These are phyloP conservation scores for Hypoxylon sp. DNA, from an alignment of 2,329 filamentous ascomycete genomes.

Conservation along the genomic window DNA sequence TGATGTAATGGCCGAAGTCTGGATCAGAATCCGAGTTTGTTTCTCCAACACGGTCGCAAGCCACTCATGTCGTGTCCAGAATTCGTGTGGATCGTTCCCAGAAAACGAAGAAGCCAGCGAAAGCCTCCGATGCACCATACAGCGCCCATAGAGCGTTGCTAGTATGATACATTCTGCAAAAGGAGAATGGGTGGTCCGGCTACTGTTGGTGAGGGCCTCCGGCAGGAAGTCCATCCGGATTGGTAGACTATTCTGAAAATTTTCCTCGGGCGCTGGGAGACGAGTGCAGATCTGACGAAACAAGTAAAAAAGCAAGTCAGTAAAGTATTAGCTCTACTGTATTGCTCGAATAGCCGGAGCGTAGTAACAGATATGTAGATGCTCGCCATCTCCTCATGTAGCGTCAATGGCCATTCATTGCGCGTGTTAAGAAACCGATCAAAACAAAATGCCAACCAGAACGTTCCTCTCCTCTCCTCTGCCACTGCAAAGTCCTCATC, in stretches of 20 bases:
- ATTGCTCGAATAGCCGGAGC: neutral
- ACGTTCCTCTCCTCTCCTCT: slow-evolving; percentile 22
- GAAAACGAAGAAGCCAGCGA: neutral
- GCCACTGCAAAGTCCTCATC: slow-evolving; percentile 1
- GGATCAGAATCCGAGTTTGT: neutral
- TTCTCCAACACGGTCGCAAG: slow-evolving; percentile 2
- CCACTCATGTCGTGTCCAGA: slow-evolving; percentile 6
- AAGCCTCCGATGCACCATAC: slow-evolving; percentile 3
- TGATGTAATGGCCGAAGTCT: neutral
- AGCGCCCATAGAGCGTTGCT: slow-evolving; percentile 13
- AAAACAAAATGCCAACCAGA: slow-evolving; percentile 48
- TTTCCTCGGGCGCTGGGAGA: slow-evolving; percentile 19
- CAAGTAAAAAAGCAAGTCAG: neutral
- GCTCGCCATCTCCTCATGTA: slow-evolving; percentile 49
- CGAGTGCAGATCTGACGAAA: slow-evolving; percentile 12
- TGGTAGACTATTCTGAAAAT: slow-evolving; percentile 13
- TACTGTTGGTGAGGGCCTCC: slow-evolving; percentile 2
- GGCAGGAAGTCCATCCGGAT: slow-evolving; percentile 2
- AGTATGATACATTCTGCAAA: slow-evolving; percentile 18
- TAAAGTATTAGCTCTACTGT: neutral
- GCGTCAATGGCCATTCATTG: slow-evolving; percentile 51
- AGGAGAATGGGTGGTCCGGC: neutral
- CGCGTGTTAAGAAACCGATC: slow-evolving; percentile 55
- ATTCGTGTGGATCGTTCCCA: slow-evolving; percentile 3
- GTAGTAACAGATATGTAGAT: neutral